phyloP scores from a whole-genome alignment of 176 grass and related monocot genomes.

The Bromus sterilis region DNA sequence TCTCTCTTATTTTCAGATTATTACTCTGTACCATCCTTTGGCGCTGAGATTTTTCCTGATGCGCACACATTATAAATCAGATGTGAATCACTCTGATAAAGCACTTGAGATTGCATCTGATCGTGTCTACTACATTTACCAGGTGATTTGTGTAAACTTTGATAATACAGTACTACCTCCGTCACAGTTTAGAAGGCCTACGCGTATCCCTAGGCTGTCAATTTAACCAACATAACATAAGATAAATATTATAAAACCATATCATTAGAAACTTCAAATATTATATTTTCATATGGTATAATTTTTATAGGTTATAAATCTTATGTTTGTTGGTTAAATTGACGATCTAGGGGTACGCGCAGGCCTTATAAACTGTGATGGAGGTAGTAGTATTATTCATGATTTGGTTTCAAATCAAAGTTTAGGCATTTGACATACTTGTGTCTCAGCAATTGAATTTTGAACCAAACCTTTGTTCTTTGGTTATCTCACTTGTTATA shows the following conservation, averaged over 20 bases:
- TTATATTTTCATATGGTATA: too few relatives aligned
- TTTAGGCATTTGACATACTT: neutral
- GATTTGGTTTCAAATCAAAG: neutral
- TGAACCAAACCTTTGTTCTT: neutral
- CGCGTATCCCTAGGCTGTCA: too few relatives aligned
- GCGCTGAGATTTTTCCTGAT: constrained; percentile 93
- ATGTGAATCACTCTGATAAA: constrained; percentile 82
- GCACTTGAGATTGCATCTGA: constrained; percentile 61
- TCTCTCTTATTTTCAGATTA: constrained; percentile 43
- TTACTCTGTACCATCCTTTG: constrained; percentile 80
- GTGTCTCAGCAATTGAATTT: neutral
- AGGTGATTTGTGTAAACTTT: constrained; percentile 39
- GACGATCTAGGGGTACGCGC: too few relatives aligned
- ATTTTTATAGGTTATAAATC: too few relatives aligned
- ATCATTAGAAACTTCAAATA: too few relatives aligned
- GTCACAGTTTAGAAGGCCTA: too few relatives aligned
- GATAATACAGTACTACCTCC: too few relatives aligned
- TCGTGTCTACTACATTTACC: constrained; percentile 87
- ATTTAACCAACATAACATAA: too few relatives aligned
- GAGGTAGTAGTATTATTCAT: too few relatives aligned
- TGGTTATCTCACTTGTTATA: neutral
- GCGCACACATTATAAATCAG: constrained; percentile 86
- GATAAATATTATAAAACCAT: too few relatives aligned
- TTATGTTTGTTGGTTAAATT: too few relatives aligned
- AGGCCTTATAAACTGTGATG: too few relatives aligned